Conservation (phyloP, 305 asterid species). For the Fraxinus baroniana region DNA sequence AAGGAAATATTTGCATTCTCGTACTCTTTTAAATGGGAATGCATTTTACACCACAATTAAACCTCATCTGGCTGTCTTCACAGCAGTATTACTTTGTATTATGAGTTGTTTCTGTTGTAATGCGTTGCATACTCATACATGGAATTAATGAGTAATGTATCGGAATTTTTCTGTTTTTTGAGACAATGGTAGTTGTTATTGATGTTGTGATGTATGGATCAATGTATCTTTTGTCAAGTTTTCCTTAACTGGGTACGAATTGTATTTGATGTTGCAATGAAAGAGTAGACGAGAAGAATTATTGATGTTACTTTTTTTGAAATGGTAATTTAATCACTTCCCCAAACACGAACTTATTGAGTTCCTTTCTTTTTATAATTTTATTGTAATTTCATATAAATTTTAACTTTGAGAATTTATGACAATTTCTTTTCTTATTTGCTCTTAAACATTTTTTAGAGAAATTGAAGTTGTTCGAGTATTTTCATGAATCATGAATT, state of each 20-base stretch:
- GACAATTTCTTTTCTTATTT: background rate
- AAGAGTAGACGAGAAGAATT: background rate
- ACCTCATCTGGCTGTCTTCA: background rate
- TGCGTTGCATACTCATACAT: background rate
- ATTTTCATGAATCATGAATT: background rate
- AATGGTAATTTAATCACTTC: background rate
- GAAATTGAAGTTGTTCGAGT: background rate
- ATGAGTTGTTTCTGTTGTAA: conserved; percentile 24
- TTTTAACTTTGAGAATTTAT: background rate
- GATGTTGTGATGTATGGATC: background rate
- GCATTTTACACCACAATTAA: conserved; percentile 20
- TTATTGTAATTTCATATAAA: background rate
- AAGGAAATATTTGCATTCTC: conserved; percentile 18
- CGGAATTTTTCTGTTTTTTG: background rate
- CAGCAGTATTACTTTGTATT: background rate
- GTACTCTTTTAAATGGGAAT: conserved; percentile 38
- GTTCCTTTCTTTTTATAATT: background rate
- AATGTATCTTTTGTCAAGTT: background rate
- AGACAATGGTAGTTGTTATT: background rate
- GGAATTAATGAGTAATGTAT: background rate
- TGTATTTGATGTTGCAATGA: background rate
- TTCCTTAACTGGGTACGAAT: background rate
- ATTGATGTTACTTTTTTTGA: background rate
- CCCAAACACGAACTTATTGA: background rate
- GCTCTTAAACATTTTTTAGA: background rate